These are phyloP conservation scores for Caryopteris hybrid DNA, from an alignment of 305 asterid species.

Conservation along the genomic window DNA sequence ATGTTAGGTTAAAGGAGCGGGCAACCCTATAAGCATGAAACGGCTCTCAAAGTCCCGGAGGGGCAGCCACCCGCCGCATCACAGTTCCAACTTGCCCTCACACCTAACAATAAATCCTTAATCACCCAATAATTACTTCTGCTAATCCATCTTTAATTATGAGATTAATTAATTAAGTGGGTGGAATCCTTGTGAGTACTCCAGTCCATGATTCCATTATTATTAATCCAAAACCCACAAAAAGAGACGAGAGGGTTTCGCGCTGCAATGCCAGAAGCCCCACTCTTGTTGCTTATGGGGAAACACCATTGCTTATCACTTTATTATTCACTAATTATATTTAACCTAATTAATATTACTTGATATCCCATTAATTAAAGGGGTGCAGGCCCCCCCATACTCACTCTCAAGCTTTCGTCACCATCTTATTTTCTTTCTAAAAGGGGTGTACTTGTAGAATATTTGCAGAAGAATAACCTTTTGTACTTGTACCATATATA, in stretches of 20 bases:
- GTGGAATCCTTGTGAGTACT: conserved; percentile 22
- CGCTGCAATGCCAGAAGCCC: conserved; percentile 24
- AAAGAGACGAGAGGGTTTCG: background rate
- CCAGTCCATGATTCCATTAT: conserved; percentile 24
- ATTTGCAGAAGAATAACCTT: no score
- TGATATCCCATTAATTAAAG: background rate
- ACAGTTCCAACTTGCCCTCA: conserved; percentile 16
- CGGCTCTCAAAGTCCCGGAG: conserved; percentile 25
- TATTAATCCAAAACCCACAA: background rate
- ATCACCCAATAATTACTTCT: background rate
- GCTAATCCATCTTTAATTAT: no score
- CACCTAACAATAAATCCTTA: conserved; percentile 1
- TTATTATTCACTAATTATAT: conserved; percentile 4
- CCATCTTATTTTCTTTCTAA: background rate
- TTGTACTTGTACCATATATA: no score
- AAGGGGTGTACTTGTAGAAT: no score
- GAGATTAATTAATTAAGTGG: no score
- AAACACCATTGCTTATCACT: conserved; percentile 28
- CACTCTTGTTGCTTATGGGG: conserved; percentile 35
- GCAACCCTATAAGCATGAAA: background rate
- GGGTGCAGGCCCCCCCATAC: background rate
- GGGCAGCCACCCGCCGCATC: conserved; percentile 37
- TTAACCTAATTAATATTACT: background rate
- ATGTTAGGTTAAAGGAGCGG: conserved; percentile 4
- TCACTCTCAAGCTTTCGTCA: background rate